Evolutionary conservation across 2,329 filamentous ascomycete species (phyloP), one percentile per base, ranked within the genome.

Genomic region (Fusarium falciforme): DNA sequence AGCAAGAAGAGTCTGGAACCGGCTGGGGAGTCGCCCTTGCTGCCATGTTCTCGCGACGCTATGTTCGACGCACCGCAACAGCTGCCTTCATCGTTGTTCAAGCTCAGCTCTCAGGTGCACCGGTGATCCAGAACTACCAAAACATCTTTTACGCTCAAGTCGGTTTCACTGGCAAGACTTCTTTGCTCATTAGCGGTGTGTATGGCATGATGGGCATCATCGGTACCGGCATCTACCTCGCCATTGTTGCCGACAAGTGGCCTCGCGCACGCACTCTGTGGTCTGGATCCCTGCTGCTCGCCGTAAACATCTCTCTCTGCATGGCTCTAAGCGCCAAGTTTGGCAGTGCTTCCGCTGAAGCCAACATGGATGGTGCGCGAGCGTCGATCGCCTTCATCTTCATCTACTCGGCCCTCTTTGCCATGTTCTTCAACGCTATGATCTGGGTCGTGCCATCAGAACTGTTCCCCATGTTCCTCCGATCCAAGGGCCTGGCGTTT

Each of bases 101-200:
- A 16, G 33, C 29, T 7, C 31, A 57, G 5, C 33, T 57, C 12
- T 57, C 52, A 7, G 52, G 52, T 0, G 52, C 49, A 14, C 52
- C 52, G 3, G 52, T 57, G n/a, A 79, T 64, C 8, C 79, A 82
- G 59, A 82, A 81, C 68, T 82, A 78, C 66, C 80, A 82, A 52
- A 75, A 67, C 4, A 68, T 82, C n/a, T 71, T 82, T 38, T 82
- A 84, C 55, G 82, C 84, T 68, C 82, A 85, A 25, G 81, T 88
- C 61, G 85, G 84, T 71, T 85, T 87, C 25, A 84, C 86, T 64
- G 86, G 86, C 76, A 83, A 83, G 68, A 83, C 83, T 7, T 83
- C 86, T 27, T 80, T 88, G 5, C 80, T 88, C 17, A 87, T 87
- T 29, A 85, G 85, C 61, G 87, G 85, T 12, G 84, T 84, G 20